Conservation (phyloP, 2,329 filamentous ascomycete genomes). For the Pseudogymnoascus sp. region DNA sequence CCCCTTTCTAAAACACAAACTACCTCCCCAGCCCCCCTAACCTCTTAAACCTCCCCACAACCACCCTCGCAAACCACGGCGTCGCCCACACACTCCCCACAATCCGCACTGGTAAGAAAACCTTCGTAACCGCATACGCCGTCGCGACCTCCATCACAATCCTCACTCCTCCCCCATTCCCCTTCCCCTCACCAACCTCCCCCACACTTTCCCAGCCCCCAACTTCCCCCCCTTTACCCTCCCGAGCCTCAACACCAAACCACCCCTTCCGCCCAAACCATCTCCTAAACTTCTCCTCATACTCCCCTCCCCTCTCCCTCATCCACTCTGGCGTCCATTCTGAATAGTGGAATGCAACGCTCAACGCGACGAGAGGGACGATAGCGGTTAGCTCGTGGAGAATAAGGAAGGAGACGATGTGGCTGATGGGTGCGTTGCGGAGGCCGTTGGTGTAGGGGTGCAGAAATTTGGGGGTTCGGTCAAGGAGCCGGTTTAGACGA, state of each 20-base stretch:
- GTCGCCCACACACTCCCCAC: constrained; percentile 77
- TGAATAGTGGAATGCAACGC: constrained; percentile 71
- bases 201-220: too few species aligned
- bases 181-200: constrained; percentile 24
- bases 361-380: constrained; percentile 66
- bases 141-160: constrained; percentile 67
- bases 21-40: constrained; percentile 7
- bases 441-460: constrained; percentile 62
- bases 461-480: constrained; percentile 48
- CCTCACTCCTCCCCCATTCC: constrained; percentile 29
- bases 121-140: constrained; percentile 86
- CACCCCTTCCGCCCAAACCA: constrained; percentile 75
- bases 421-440: constrained; percentile 67
- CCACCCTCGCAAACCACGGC: constrained; percentile 75
- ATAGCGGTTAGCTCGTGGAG: constrained; percentile 89
- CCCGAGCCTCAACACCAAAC: constrained; percentile 53
- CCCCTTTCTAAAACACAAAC: neutral
- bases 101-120: constrained; percentile 68
- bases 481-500: constrained; percentile 14
- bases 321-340: constrained; percentile 54
- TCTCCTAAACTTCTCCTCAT: constrained; percentile 60
- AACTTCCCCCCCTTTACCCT: constrained; percentile 25
- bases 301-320: constrained; percentile 39
- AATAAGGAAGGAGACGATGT: constrained; percentile 77
- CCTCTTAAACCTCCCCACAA: constrained; percentile 42